Evolutionary conservation across 306 rosid genomes (phyloP).

Genomic region (Astragalus membranaceus): DNA sequence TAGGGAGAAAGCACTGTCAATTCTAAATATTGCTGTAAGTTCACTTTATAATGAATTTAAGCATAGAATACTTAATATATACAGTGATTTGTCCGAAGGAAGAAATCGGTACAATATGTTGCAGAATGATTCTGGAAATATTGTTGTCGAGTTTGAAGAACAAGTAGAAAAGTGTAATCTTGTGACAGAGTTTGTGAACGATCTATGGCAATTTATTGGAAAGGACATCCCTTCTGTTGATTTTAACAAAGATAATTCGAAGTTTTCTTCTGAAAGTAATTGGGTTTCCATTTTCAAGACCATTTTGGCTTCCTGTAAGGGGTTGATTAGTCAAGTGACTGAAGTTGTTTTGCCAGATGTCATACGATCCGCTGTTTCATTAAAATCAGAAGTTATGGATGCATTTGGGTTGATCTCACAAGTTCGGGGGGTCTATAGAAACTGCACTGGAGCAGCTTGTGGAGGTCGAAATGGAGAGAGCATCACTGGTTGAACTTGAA

Average conservation of each 20-base stretch:
- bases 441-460: slow-evolving; percentile 75
- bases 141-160: slow-evolving; percentile 63
- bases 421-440: slow-evolving; percentile 83
- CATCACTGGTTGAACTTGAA: slow-evolving; percentile 73
- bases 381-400: slow-evolving; percentile 88
- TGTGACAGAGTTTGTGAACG: slow-evolving; percentile 62
- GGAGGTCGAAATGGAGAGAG: slow-evolving; percentile 77
- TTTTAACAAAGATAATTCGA: slow-evolving; percentile 29
- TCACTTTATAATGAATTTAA: slow-evolving; percentile 54
- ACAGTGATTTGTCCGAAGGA: slow-evolving; percentile 34
- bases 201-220: slow-evolving; percentile 47
- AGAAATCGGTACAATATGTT: slow-evolving; percentile 36
- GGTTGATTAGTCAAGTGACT: slow-evolving; percentile 66
- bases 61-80: slow-evolving; percentile 40
- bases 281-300: slow-evolving; percentile 74
- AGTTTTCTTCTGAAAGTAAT: slow-evolving; percentile 48
- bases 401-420: slow-evolving; percentile 85
- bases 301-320: slow-evolving; percentile 57
- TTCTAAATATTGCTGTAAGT: slow-evolving; percentile 52
- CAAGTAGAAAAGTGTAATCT: slow-evolving; percentile 85
- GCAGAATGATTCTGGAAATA: slow-evolving; percentile 47
- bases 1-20: slow-evolving; percentile 44
- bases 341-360: slow-evolving; percentile 74
- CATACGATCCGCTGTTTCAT: slow-evolving; percentile 70
- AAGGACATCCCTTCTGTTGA: slow-evolving; percentile 36